Conservation (phyloP, 129 eudicot genomes). For the Centrapalus pauciflorus region DNA sequence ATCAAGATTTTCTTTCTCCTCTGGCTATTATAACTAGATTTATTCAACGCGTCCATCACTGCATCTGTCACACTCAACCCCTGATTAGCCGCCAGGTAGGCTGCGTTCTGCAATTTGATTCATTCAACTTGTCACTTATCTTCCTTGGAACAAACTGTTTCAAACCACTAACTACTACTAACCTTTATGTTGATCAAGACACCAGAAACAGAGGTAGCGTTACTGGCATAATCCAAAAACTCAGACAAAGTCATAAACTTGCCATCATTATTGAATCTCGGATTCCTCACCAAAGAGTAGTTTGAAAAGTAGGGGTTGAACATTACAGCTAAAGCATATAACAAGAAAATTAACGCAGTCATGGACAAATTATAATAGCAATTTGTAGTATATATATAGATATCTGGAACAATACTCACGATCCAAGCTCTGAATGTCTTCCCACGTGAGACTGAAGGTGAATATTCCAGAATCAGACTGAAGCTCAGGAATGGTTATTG, state of each 20-base stretch:
- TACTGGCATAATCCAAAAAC: constrained; percentile 51
- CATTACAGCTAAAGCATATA: constrained; percentile 55
- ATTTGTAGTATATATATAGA: neutral
- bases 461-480: constrained; percentile 41
- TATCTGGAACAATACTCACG: constrained; percentile 51
- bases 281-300: constrained; percentile 45
- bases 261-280: constrained; percentile 46
- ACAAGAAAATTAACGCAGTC: neutral
- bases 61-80: constrained; percentile 64
- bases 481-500: constrained; percentile 34
- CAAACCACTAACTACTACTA: too few relatives aligned
- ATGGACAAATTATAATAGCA: neutral
- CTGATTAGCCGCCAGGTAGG: constrained; percentile 52
- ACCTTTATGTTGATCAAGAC: constrained; percentile 85
- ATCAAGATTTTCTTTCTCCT: constrained; percentile 58
- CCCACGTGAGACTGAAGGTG: constrained; percentile 69
- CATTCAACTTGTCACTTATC: too few relatives aligned
- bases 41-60: constrained; percentile 51
- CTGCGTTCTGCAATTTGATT: constrained; percentile 76
- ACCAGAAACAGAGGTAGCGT: constrained; percentile 68
- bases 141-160: too few relatives aligned
- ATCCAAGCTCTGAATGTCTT: constrained; percentile 44
- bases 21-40: constrained; percentile 40
- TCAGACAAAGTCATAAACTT: constrained; percentile 46
- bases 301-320: constrained; percentile 26